A percentile compares a stretch with the other conserved stretches of the same genome.
Conservation (phyloP, 306 rosid genomes). For the Canavalia ensiformis region DNA sequence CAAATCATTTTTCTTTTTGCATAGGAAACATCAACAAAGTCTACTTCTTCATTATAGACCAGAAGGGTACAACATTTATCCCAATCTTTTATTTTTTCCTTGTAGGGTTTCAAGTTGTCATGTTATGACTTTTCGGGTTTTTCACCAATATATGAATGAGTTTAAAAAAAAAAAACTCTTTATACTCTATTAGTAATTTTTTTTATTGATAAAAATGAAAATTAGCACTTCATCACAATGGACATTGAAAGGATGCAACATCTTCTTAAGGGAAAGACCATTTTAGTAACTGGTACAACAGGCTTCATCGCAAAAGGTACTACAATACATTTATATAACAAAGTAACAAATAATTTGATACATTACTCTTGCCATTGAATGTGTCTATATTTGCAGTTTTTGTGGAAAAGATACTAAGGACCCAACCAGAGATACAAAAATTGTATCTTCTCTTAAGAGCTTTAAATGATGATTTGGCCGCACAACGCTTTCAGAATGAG, state of each 20-base stretch:
- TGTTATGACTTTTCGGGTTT: too few species aligned
- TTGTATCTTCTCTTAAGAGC: slow-evolving; percentile 73
- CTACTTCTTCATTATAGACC: too few species aligned
- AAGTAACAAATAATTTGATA: neutral
- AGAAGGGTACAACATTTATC: too few species aligned
- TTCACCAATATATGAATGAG: too few species aligned
- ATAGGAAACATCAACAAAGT: too few species aligned
- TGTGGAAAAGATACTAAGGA: slow-evolving; percentile 70
- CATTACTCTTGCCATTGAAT: neutral
- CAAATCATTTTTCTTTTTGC: too few species aligned
- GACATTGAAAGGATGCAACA: slow-evolving; percentile 6
- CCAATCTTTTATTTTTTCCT: too few species aligned
- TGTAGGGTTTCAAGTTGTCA: too few species aligned
- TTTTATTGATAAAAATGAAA: too few species aligned
- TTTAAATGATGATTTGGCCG: slow-evolving; percentile 52
- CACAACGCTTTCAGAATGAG: slow-evolving; percentile 60
- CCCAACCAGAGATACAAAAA: slow-evolving; percentile 66
- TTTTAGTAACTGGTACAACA: slow-evolving; percentile 46
- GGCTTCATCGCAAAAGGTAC: slow-evolving; percentile 53
- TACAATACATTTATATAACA: neutral
- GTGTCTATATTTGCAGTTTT: slow-evolving; percentile 55
- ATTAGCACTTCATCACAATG: slow-evolving; percentile 12
- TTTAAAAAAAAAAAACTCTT: too few species aligned
- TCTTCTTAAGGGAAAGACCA: slow-evolving; percentile 32
- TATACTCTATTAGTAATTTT: too few species aligned